phyloP scores from a whole-genome alignment of 768 basidiomycete species.

The Imleria badia region DNA sequence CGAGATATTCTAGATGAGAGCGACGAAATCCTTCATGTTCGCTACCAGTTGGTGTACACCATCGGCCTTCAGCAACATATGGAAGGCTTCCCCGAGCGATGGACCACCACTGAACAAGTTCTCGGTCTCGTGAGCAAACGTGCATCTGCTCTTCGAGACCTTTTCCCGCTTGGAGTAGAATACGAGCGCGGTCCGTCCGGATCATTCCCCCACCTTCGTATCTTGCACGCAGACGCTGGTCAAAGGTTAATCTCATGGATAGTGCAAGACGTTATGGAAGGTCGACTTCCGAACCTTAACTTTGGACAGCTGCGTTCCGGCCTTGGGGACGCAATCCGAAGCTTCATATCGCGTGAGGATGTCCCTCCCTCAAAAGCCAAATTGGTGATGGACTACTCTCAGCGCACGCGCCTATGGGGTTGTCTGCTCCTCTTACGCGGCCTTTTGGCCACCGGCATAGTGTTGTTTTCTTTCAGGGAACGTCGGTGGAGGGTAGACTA shows the following conservation, averaged over 20 bases:
- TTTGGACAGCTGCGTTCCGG: conserved; percentile 7
- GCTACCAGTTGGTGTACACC: too few species aligned
- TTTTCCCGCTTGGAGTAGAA: too few species aligned
- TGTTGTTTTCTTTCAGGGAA: conserved; percentile 30
- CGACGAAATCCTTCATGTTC: conserved; percentile 33
- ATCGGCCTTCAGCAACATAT: too few species aligned
- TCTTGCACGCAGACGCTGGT: conserved; percentile 16
- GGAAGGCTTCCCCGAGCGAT: conserved; percentile 33
- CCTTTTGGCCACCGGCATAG: conserved; percentile 31
- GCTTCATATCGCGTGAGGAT: conserved; percentile 23
- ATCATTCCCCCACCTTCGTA: too few species aligned
- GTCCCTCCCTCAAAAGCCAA: not conserved
- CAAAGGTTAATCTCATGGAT: conserved; percentile 8
- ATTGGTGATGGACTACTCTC: conserved; percentile 3
- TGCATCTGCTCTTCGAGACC: conserved; percentile 1
- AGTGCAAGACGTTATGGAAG: conserved; percentile 12
- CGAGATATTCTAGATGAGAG: conserved; percentile 33
- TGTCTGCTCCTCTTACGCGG: conserved; percentile 35
- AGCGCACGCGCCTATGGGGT: conserved; percentile 8
- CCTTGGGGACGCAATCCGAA: conserved; percentile 7
- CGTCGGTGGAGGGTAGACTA: conserved; percentile 39
- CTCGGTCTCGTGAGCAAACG: conserved; percentile 23
- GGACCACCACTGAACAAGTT: conserved; percentile 32
- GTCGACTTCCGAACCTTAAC: conserved; percentile 12
- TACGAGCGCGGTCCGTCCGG: too few species aligned